Evolutionary conservation across 768 basidiomycete genomes (phyloP), one percentile per base, ranked within the genome.

Genomic region (Ephemerocybe angulata): DNA sequence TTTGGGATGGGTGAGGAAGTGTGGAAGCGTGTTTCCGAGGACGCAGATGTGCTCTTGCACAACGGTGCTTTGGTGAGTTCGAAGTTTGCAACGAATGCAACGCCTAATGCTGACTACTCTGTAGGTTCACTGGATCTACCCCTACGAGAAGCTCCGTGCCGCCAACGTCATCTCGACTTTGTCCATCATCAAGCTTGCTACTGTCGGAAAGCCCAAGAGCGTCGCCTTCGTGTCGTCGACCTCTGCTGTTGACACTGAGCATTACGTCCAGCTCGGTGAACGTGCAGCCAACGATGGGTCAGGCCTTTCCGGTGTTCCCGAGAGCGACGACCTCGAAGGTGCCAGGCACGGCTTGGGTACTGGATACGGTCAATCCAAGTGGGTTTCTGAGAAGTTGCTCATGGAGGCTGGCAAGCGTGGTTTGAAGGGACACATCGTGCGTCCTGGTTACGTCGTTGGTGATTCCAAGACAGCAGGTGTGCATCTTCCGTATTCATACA

Each of bases 61-160:
- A 99, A 99, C 60, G 97, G 97, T 31, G 97, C 97, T n/a, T 70
- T 98, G 69, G 96, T 95, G 61, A 56, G 88, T 77, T 19, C 21
- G 33, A 17, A 8, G 33, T n/a, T n/a, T n/a, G n/a, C n/a, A n/a
- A n/a, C n/a, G n/a, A n/a, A n/a, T n/a, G n/a, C n/a, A n/a, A n/a
- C n/a, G n/a, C n/a, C 38, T 42, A 13, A 33, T n/a, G 10, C 8
- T 1, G 28, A 22, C 19, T 19, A 30, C 12, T 35, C 28, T 24
- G 29, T 64, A 93, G 92, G 93, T 98, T 13, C 97, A 99, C 65
- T 99, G 97, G 97, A 92, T 99, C 2, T 99, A 97, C 69, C 93
- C 94, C 0, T 99, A 99, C 71, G 88, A 95, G 67, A 93, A 86
- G 67, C 79, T 99, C 11, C 89, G 95, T 6, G 79, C 87, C 0